Evolutionary conservation across 306 rosid species (phyloP), one percentile per base, ranked within the genome.

Genomic region (Ceratonia siliqua): DNA sequence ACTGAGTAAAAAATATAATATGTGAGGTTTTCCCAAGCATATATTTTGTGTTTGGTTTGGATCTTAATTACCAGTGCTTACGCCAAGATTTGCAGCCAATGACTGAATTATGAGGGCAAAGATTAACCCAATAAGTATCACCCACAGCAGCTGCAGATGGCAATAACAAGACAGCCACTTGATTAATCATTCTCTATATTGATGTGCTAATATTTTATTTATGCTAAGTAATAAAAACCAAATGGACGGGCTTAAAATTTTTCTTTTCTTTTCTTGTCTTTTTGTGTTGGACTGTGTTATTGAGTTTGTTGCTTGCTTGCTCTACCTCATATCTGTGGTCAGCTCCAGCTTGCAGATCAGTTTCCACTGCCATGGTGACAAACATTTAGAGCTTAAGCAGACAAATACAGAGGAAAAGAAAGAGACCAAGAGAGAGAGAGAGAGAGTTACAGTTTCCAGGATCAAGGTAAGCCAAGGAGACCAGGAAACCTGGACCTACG

Each of bases 311-410:
- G 52, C 38, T 18, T 21, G 53, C 6, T 12, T 64, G 11, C 7
- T 32, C 5, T 90, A 93, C 98, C 97, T 93, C 92, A 24, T 81
- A 93, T 85, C 79, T 36, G 68, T 93, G 91, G 58, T 73, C 76
- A 41, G 97, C 93, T 78, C 97, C 97, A 12, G 98, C 98, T 85
- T 93, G 98, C 42, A 93, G 85, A 82, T 93, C 98, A 80, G 97
- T 93, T 85, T 93, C 94, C 96, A 93, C 97, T 93, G 85, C 25
- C 0, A 28, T 39, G 32, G 58, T n/a, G 49, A 5, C 18, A 72
- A 72, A 74, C 30, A 18, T 20, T 18, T 0, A 10, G 17, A n/a
- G n/a, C n/a, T 2, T 62, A 25, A 24, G 6, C 11, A 3, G 8
- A 5, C 1, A 21, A 61, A 58, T 3, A 7, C 6, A 8, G 0